phyloP scores from a whole-genome alignment of 1,284 basidiomycete genomes.

The Abortiporus biennis region DNA sequence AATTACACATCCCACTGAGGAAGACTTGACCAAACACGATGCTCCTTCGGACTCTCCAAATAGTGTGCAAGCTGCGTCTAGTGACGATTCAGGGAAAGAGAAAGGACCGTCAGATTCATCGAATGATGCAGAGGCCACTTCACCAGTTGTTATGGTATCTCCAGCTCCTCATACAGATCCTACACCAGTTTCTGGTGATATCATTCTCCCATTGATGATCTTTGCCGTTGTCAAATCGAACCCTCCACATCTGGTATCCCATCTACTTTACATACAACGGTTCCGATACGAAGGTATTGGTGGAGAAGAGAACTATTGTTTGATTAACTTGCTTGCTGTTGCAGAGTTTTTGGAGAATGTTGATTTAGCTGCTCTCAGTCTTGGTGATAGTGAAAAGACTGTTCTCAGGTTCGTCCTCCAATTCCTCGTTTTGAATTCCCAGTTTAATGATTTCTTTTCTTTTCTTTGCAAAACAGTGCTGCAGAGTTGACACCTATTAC shows the following conservation, averaged over 20 bases:
- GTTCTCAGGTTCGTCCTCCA: conserved; percentile 42
- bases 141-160: conserved; percentile 22
- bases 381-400: conserved; percentile 59
- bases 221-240: conserved; percentile 89
- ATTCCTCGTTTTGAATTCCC: neutral
- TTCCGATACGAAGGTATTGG: conserved; percentile 71
- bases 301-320: conserved; percentile 87
- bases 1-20: too few species aligned
- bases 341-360: conserved; percentile 93
- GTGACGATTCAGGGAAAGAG: conserved; percentile 1
- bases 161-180: conserved; percentile 25
- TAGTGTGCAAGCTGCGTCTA: neutral
- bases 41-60: neutral
- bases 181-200: conserved; percentile 63
- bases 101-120: neutral
- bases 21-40: too few species aligned
- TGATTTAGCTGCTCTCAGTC: conserved; percentile 75
- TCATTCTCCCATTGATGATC: conserved; percentile 86
- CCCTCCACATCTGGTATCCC: conserved; percentile 78
- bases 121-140: conserved; percentile 6
- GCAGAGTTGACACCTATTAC: conserved; percentile 76
- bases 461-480: conserved; percentile 37
- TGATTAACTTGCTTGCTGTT: conserved; percentile 91
- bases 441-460: neutral
- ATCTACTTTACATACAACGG: conserved; percentile 82